Conservation (phyloP, 345 rosid species). For the Stellera chamaejasme region DNA sequence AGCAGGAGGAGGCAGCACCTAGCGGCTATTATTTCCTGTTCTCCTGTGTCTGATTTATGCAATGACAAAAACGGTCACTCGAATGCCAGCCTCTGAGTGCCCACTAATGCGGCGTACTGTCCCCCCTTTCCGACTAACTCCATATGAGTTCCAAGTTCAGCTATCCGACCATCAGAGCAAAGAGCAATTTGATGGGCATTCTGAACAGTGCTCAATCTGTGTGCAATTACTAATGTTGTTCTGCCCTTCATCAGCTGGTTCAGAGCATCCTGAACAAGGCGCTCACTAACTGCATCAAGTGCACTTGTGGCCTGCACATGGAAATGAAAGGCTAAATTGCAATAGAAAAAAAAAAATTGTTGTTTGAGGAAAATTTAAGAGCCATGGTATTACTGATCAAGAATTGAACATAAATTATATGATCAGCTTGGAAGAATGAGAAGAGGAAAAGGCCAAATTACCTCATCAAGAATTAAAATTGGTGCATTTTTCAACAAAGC, state of each 20-base stretch:
- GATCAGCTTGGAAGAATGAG: constrained; percentile 1
- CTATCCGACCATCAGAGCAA: constrained; percentile 61
- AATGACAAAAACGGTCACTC: constrained; percentile 30
- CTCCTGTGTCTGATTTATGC: not conserved
- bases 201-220: constrained; percentile 90
- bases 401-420: not conserved
- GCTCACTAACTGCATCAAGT: constrained; percentile 85
- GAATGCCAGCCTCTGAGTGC: constrained; percentile 85
- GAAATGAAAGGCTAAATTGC: not conserved
- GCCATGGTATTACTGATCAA: too few relatives aligned
- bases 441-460: constrained; percentile 14
- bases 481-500: constrained; percentile 86
- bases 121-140: constrained; percentile 66
- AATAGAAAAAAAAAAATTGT: not conserved
- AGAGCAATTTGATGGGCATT: constrained; percentile 83
- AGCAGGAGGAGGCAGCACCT: too few relatives aligned
- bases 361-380: too few relatives aligned
- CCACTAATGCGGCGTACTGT: constrained; percentile 76
- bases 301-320: constrained; percentile 82
- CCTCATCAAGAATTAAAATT: constrained; percentile 83
- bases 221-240: constrained; percentile 86
- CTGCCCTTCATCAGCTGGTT: constrained; percentile 78
- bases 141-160: constrained; percentile 77
- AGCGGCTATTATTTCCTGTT: too few relatives aligned
- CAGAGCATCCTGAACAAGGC: constrained; percentile 79